Base-by-base conservation (phyloP, 768 basidiomycete genomes). In the Pulveroboletus sp. region DNA sequence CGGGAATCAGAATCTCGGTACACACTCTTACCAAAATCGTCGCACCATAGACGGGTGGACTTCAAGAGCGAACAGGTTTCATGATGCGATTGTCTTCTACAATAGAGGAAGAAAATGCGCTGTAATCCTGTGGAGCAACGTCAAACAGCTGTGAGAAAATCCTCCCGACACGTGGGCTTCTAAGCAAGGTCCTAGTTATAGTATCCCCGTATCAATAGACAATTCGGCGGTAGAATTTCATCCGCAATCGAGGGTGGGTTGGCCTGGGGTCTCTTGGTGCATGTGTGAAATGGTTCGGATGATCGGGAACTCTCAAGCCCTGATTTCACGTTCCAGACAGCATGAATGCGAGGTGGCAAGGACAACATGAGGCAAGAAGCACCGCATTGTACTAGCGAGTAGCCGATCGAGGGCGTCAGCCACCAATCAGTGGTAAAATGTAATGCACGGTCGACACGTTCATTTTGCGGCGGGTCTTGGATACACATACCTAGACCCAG, bases 361-460 rank as follows among this genome's bases (percentile, higher is more conserved):
- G 57, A 42, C 7, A 56, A 61, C 63, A 64, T 40, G 63, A 64
- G 63, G 63, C 59, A 36, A 50, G 53, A 42, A 52, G 63, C 63
- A 65, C 52, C 40, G 62, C 55, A 39, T 51, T 35, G 23, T 32
- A 33, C 42, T 49, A 45, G 54, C 52, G 44, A 44, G 20, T 43
- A 55, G 40, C 48, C 59, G 55, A 42, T 40, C 55, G 45, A 53
- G 56, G 59, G 46, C 47, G 17, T 35, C 43, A 53, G 50, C 41
- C 45, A 55, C 43, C 34, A 49, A 51, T 53, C 55, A 37, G 37
- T 34, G 42, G 40, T 51, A 21, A 20, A 40, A 40, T 43, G 47
- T 49, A 50, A 55, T 52, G 61, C 40, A 44, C 53, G 44, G 50
- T 49, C 42, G 24, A 48, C 54, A 56, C 39, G 52, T 50, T 55